Base-by-base conservation (phyloP, 179 eudicot species). In the Camellia oleifera region DNA sequence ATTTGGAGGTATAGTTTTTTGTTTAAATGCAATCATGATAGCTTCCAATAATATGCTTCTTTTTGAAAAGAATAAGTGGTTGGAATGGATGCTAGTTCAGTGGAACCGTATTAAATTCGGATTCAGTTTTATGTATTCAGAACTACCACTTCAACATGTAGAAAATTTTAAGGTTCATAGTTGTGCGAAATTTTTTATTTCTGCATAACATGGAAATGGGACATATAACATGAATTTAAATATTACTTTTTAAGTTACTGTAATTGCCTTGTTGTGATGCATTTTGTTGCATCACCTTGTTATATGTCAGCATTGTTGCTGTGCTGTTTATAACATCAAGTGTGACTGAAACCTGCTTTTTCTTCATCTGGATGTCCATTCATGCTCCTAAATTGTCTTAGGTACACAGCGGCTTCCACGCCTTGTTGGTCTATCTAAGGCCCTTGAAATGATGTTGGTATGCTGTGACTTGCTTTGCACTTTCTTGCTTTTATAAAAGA, bases 361-460 rank as follows among this genome's bases (percentile, higher is more conserved):
- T 63, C 20, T 44, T 61, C 26, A 46, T 9, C 18, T 76, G 32
- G 53, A 13, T 23, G 56, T 54, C 14, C 74, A 64, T 52, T 48
- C 15, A 78, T 79, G 72, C 77, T 53, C 72, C 53, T 77, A 48
- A 26, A 75, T 67, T 84, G 53, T 84, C 70, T 76, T 89, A 95
- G 98, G 98, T 57, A 93, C 98, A 1, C 98, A 95, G 77, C 93
- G 95, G 74, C 97, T 95, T 79, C 98, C 98, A 44, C 92, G 98
- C 23, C 90, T 95, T 68, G 98, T 93, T 76, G 98, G 98, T 72
- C 93, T 93, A 76, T 61, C 97, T 8, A 95, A 95, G 85, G 89
- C 95, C 79, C 97, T 95, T 80, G 98, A 95, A 82, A 95, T 95
- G 98, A 91, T 95, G 91, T 85, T 95, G 97, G 98, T 95, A 89